Percentiles rank a stretch among this genome's conserved stretches.
These are phyloP conservation scores for Glonium stellatum DNA, from an alignment of 495 filamentous ascomycete genomes.

Conservation along the genomic window DNA sequence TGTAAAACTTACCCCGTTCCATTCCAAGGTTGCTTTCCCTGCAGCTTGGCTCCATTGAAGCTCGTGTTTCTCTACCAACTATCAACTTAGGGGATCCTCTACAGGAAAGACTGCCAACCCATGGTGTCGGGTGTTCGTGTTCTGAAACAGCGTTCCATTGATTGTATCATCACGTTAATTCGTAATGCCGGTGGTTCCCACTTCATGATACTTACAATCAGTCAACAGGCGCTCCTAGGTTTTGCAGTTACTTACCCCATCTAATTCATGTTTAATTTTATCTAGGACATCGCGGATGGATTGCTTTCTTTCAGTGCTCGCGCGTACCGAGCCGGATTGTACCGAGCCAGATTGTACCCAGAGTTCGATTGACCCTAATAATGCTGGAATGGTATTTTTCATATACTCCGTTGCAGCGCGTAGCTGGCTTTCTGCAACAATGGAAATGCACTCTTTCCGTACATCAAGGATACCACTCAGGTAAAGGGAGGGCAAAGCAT, in stretches of 20 bases:
- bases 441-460: constrained; percentile 34
- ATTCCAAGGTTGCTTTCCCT: constrained; percentile 20
- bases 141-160: constrained; percentile 7
- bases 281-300: constrained; percentile 25
- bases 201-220: constrained; percentile 1
- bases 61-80: constrained; percentile 5
- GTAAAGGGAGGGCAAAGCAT: constrained; percentile 28
- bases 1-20: constrained; percentile 25
- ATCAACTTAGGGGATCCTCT: background rate
- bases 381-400: constrained; percentile 30
- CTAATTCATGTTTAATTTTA: constrained; percentile 22
- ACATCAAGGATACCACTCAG: constrained; percentile 37
- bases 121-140: constrained; percentile 1
- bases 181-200: constrained; percentile 14
- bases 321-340: constrained; percentile 34
- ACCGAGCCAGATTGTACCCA: constrained; percentile 42
- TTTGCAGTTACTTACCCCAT: constrained; percentile 13
- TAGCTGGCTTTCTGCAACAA: constrained; percentile 38
- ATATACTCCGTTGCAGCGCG: constrained; percentile 33
- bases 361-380: constrained; percentile 34
- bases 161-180: constrained; percentile 2
- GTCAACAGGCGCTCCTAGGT: background rate
- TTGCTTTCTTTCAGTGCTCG: constrained; percentile 33
- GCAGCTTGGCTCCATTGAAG: constrained; percentile 19
- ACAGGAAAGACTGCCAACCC: constrained; percentile 4